phyloP scores from a whole-genome alignment of 805 yeast genomes.

The Ogataea sp. region DNA sequence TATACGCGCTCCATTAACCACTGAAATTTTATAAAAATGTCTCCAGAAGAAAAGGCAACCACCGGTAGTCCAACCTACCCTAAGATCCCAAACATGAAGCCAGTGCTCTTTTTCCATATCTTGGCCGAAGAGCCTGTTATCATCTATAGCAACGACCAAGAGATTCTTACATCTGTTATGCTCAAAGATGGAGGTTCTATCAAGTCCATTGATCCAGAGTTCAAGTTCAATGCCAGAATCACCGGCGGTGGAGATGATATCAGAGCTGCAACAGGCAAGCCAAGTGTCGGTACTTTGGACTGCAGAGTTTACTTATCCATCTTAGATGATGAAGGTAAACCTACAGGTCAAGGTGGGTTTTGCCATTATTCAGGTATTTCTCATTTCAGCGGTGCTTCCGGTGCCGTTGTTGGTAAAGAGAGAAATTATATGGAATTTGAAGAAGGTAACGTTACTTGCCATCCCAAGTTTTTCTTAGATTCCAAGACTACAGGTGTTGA shows the following conservation, averaged over 20 bases:
- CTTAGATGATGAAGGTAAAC: slow-evolving; percentile 24
- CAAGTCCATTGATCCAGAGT: slow-evolving; percentile 26
- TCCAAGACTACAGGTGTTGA: slow-evolving; percentile 32
- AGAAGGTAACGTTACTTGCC: slow-evolving; percentile 41
- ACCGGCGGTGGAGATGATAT: slow-evolving; percentile 42
- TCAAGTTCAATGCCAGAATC: slow-evolving; percentile 31
- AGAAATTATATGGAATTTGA: slow-evolving; percentile 27
- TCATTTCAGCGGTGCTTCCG: slow-evolving; percentile 26
- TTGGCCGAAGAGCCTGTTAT: slow-evolving; percentile 25
- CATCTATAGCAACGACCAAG: slow-evolving; percentile 19
- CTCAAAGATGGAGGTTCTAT: slow-evolving; percentile 29
- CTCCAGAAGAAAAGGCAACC: too few species aligned
- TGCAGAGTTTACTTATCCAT: slow-evolving; percentile 37
- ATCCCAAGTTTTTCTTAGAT: slow-evolving; percentile 37
- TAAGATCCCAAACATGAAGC: slow-evolving; percentile 21
- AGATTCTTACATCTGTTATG: slow-evolving; percentile 21
- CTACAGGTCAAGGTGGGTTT: slow-evolving; percentile 32
- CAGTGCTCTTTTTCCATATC: slow-evolving; percentile 29
- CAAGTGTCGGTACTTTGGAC: slow-evolving; percentile 29
- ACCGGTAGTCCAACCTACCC: too few species aligned
- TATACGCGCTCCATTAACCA: too few species aligned
- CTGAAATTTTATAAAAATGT: too few species aligned
- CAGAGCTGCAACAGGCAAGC: slow-evolving; percentile 23
- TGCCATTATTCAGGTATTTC: slow-evolving; percentile 43
- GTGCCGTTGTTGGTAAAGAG: slow-evolving; percentile 28